Percentiles rank a stretch among this genome's conserved stretches.
These are phyloP conservation scores for Wickerhamomyces sp. DNA, from an alignment of 1,139 yeast species.

Conservation along the genomic window DNA sequence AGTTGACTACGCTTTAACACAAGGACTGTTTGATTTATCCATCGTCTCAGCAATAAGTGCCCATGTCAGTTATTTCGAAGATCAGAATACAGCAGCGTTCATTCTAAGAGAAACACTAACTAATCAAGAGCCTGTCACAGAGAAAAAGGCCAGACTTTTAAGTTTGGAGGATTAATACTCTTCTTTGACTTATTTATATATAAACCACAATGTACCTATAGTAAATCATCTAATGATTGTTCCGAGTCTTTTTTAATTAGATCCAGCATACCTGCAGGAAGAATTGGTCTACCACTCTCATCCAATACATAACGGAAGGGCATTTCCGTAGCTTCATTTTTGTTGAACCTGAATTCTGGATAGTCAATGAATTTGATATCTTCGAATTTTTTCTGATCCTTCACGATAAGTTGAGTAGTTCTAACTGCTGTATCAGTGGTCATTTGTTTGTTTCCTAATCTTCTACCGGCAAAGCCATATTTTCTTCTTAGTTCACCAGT, in stretches of 20 bases:
- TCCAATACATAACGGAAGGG: conserved; percentile 87
- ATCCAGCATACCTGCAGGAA: conserved; percentile 89
- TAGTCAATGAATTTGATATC: conserved; percentile 82
- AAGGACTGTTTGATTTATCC: conserved; percentile 77
- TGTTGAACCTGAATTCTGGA: conserved; percentile 86
- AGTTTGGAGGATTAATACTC: not conserved
- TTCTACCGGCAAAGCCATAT: conserved; percentile 79
- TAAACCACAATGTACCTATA: conserved; percentile 9
- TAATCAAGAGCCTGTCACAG: conserved; percentile 11
- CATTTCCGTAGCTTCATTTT: conserved; percentile 94
- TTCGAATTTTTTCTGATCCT: conserved; percentile 51
- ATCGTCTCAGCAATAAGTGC: conserved; percentile 78
- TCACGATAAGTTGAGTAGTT: conserved; percentile 75
- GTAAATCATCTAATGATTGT: conserved; percentile 56
- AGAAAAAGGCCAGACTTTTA: conserved; percentile 9
- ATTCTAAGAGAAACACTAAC: conserved; percentile 49
- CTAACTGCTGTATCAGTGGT: conserved; percentile 96
- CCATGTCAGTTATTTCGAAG: conserved; percentile 86
- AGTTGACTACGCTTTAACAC: conserved; percentile 76
- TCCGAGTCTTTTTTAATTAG: conserved; percentile 82
- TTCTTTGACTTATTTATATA: not conserved
- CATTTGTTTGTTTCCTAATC: conserved; percentile 88
- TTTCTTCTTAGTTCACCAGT: conserved; percentile 80
- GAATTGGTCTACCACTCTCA: conserved; percentile 61
- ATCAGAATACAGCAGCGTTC: conserved; percentile 78